Base-by-base conservation (phyloP, 305 asterid species). In the Solanum hybrid region DNA sequence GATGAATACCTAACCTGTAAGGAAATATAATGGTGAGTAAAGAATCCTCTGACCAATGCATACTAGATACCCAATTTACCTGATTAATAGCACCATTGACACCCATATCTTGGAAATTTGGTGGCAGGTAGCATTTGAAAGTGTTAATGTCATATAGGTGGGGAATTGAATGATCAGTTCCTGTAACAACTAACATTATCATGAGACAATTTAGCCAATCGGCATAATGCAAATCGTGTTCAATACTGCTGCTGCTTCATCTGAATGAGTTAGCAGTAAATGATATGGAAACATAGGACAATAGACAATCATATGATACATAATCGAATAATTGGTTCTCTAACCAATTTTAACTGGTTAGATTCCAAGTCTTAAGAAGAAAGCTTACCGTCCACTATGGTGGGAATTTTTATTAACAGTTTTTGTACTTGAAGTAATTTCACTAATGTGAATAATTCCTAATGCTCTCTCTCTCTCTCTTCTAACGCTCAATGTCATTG, bases 111-210 rank as follows among this genome's bases (percentile, higher is more conserved):
- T 93, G 98, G 90, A 93, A 92, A 90, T 90, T 93, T 92, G 95
- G 89, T 79, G 98, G 93, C 88, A 96, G 93, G 91, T 95, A 96
- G 91, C 98, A 96, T 92, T 95, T 98, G 90, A 94, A 95, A 88
- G 98, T 95, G 91, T 95, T 96, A 42, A 95, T 95, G 72, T 96
- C 98, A 84, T 96, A 96, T 87, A 96, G 93, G 91, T 96, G 99
- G 73, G 94, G 94, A 87, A 95, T 92, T 29, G 93, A 93, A 93
- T 94, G 99, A 93, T 96, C 99, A 78, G 98, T 96, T 90, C 98
- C 99, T 96, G 97, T 78, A 89, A 89, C 66, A 77, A 34, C 82
- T n/a, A 85, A 19, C 87, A 85, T 51, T 31, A 56, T 19, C 71
- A 38, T 56, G 75, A 56, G 87, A 85, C 27, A 85, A 7, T 31